These are phyloP conservation scores for Rugosomyces carneus DNA, from an alignment of 1,284 basidiomycete species.

Conservation along the genomic window DNA sequence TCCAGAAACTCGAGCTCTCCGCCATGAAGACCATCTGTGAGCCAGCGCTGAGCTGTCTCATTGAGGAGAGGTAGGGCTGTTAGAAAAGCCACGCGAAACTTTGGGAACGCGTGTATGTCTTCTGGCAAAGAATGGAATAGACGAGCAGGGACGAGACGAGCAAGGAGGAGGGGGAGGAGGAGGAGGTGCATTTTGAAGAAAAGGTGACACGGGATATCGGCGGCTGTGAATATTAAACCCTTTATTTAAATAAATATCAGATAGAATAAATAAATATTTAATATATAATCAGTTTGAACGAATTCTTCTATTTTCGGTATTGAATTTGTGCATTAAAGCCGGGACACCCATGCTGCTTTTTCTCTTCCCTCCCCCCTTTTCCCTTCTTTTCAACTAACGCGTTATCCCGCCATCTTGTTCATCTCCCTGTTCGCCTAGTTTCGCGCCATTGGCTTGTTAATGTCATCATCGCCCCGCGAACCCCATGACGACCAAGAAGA, in stretches of 20 bases:
- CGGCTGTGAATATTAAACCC: conserved; percentile 27
- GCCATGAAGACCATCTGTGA: conserved; percentile 57
- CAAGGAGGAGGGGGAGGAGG: conserved; percentile 20
- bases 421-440: conserved; percentile 15
- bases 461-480: conserved; percentile 38
- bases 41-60: conserved; percentile 70
- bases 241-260: conserved; percentile 22
- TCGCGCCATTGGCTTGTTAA: conserved; percentile 20
- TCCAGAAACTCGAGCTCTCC: conserved; percentile 75
- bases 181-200: conserved; percentile 14
- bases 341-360: conserved; percentile 44
- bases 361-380: conserved; percentile 44
- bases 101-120: conserved; percentile 79
- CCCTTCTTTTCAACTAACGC: conserved; percentile 29
- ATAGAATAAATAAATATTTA: neutral
- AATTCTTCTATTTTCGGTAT: conserved; percentile 65
- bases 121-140: conserved; percentile 67
- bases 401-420: conserved; percentile 23
- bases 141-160: conserved; percentile 32
- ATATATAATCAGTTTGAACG: conserved; percentile 26
- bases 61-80: conserved; percentile 73
- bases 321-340: conserved; percentile 70
- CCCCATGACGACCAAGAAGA: conserved; percentile 32
- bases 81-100: conserved; percentile 77
- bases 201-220: conserved; percentile 22